Percentiles rank a stretch among this genome's conserved stretches.
These are phyloP conservation scores for Tricholoma hemisulphureum DNA, from an alignment of 768 basidiomycete genomes.

Conservation along the genomic window DNA sequence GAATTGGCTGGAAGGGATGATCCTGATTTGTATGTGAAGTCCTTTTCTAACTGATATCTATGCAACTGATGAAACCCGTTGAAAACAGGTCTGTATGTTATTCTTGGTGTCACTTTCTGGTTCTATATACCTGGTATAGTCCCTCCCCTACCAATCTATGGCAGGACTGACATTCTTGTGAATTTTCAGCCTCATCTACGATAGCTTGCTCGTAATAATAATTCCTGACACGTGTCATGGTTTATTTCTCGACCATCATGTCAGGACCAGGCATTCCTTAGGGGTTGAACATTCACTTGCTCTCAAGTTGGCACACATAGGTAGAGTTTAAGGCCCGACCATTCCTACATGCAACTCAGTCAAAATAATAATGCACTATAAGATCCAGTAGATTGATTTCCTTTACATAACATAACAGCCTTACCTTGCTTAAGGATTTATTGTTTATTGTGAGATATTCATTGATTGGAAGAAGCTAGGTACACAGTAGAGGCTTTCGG, in stretches of 20 bases:
- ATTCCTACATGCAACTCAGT: too few species aligned
- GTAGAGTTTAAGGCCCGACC: too few species aligned
- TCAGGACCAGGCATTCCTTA: too few species aligned
- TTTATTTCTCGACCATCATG: too few species aligned
- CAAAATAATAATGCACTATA: too few species aligned
- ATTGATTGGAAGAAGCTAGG: background rate
- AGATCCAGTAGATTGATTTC: too few species aligned
- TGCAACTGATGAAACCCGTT: background rate
- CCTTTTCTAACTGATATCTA: background rate
- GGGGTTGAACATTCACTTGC: too few species aligned
- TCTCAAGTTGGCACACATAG: too few species aligned
- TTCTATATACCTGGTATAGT: constrained; percentile 45
- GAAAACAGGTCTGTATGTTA: constrained; percentile 62
- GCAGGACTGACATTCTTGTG: background rate
- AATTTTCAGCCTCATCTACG: background rate
- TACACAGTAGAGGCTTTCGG: background rate
- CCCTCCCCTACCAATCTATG: background rate
- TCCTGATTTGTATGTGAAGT: constrained; percentile 57
- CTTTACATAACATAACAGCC: too few species aligned
- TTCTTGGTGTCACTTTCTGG: constrained; percentile 71
- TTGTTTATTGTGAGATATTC: too few species aligned
- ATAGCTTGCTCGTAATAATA: background rate
- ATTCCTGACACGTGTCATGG: background rate
- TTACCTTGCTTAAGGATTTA: too few species aligned
- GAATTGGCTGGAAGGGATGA: constrained; percentile 86